These are phyloP conservation scores for Erythrobasidium hasegawianum DNA, from an alignment of 1,284 basidiomycete species.

Conservation along the genomic window DNA sequence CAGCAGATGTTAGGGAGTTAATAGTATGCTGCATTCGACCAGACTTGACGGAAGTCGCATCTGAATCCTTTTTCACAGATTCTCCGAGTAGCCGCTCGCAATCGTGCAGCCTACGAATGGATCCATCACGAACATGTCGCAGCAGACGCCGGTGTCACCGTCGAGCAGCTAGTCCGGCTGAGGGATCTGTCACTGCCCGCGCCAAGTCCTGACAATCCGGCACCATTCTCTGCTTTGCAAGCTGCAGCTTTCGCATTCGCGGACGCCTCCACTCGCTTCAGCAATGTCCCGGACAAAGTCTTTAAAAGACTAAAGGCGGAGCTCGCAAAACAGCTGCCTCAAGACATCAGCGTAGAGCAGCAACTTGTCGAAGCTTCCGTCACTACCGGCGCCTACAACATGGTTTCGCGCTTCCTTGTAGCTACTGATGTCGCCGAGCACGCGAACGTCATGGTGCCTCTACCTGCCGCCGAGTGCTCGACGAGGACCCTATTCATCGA, in stretches of 20 bases:
- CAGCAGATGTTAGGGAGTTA: constrained; percentile 51
- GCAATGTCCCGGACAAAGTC: constrained; percentile 46
- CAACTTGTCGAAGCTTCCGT: constrained; percentile 51
- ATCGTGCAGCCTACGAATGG: constrained; percentile 53
- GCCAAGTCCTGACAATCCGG: constrained; percentile 37
- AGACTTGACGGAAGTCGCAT: too few species aligned
- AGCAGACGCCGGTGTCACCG: constrained; percentile 48
- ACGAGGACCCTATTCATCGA: constrained; percentile 40
- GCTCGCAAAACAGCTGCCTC: constrained; percentile 45
- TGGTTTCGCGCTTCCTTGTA: constrained; percentile 52
- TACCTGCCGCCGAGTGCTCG: constrained; percentile 42
- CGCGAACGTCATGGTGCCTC: constrained; percentile 46
- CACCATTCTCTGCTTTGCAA: constrained; percentile 44
- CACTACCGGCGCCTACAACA: constrained; percentile 52
- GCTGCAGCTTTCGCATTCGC: constrained; percentile 50
- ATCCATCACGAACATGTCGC: constrained; percentile 50
- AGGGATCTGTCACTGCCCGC: constrained; percentile 46
- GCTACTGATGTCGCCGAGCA: constrained; percentile 51
- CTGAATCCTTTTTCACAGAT: too few species aligned
- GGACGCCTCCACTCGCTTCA: constrained; percentile 49
- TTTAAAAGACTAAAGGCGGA: constrained; percentile 44
- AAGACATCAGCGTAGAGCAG: constrained; percentile 43
- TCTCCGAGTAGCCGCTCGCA: constrained; percentile 51
- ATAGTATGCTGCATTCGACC: constrained; percentile 45
- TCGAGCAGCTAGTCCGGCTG: constrained; percentile 49